Evolutionary conservation across 164 flowering plant species (phyloP).

Genomic region (Macadamia tetraphylla): DNA sequence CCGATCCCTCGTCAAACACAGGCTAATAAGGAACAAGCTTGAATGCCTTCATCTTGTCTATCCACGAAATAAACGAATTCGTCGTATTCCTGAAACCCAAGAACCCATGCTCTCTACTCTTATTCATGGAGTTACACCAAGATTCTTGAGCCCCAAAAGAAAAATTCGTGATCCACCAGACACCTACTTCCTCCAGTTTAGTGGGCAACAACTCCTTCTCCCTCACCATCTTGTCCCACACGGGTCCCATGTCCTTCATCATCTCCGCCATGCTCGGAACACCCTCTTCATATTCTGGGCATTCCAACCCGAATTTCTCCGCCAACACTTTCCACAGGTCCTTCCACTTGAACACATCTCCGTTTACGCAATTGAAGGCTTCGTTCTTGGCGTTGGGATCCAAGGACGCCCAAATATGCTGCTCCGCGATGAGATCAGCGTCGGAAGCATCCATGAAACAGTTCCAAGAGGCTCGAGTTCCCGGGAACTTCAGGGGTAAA

Average conservation of each 20-base stretch:
- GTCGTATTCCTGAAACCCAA: slow-evolving; percentile 73
- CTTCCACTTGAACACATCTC: slow-evolving; percentile 84
- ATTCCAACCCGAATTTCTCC: slow-evolving; percentile 62
- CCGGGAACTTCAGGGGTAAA: slow-evolving; percentile 50
- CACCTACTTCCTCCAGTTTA: slow-evolving; percentile 53
- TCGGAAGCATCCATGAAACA: slow-evolving; percentile 52
- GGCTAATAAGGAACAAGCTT: slow-evolving; percentile 33
- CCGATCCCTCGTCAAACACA: background rate
- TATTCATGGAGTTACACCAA: slow-evolving; percentile 51
- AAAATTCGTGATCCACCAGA: slow-evolving; percentile 61
- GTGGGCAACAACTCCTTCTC: slow-evolving; percentile 46
- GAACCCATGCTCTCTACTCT: slow-evolving; percentile 84
- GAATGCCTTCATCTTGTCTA: slow-evolving; percentile 51
- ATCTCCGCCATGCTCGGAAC: slow-evolving; percentile 40
- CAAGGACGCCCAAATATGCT: slow-evolving; percentile 82
- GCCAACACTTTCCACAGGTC: slow-evolving; percentile 72
- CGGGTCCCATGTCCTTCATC: slow-evolving; percentile 60
- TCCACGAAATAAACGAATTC: slow-evolving; percentile 53
- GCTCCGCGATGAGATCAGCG: slow-evolving; percentile 83
- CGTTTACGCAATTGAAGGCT: slow-evolving; percentile 71
- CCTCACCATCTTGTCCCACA: slow-evolving; percentile 77
- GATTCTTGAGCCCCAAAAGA: slow-evolving; percentile 15
- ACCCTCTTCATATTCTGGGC: slow-evolving; percentile 37
- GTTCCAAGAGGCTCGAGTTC: slow-evolving; percentile 51
- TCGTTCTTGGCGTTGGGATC: slow-evolving; percentile 70